Conservation (phyloP, 2,329 filamentous ascomycete species). For the Hymenoscyphus linearis region DNA sequence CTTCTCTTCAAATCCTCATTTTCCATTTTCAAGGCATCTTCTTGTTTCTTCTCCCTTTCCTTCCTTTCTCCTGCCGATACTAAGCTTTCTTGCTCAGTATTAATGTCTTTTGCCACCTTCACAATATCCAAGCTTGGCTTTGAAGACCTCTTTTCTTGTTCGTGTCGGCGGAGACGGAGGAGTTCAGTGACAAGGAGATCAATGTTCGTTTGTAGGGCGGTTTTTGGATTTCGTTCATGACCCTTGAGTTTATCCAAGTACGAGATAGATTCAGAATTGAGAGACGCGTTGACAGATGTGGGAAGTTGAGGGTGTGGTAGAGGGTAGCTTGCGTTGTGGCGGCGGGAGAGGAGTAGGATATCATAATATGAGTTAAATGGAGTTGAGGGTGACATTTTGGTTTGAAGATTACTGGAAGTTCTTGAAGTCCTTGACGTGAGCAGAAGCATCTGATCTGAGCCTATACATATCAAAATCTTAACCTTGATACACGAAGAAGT, state of each 20-base stretch:
- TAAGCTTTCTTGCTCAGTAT: neutral
- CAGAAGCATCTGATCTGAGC: too few relatives aligned
- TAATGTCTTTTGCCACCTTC: neutral
- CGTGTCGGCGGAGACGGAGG: neutral
- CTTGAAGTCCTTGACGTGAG: neutral
- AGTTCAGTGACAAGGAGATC: neutral
- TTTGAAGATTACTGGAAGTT: neutral
- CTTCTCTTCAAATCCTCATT: too few relatives aligned
- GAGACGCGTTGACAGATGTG: neutral
- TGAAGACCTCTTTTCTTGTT: neutral
- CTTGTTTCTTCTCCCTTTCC: neutral
- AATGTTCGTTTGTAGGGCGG: neutral
- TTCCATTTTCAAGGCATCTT: neutral
- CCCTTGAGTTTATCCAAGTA: neutral
- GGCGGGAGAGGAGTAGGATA: neutral
- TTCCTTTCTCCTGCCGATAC: neutral
- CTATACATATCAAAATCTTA: too few relatives aligned
- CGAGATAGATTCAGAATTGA: neutral
- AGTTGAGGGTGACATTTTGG: neutral
- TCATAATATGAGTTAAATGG: neutral
- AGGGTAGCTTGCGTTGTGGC: neutral
- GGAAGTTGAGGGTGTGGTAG: neutral
- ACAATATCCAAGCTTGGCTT: neutral
- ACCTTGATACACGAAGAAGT: too few relatives aligned
- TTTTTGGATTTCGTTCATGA: neutral